Percentiles rank a stretch among this genome's conserved stretches.
These are phyloP conservation scores for Fusarium pilosicola DNA, from an alignment of 2,329 filamentous ascomycete species.

Conservation along the genomic window DNA sequence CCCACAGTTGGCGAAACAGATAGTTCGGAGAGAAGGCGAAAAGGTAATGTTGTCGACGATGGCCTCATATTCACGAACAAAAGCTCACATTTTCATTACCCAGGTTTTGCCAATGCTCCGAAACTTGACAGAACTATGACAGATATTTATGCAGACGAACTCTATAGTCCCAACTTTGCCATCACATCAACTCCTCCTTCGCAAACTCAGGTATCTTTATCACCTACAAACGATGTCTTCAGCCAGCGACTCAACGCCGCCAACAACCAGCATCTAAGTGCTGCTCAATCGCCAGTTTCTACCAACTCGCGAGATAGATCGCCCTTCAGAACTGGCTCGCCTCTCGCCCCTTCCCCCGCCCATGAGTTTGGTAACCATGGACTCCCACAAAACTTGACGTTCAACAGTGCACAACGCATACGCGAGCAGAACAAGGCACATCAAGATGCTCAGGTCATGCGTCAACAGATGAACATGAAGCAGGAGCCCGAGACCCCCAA, in stretches of 20 bases:
- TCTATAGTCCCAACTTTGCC: conserved; percentile 78
- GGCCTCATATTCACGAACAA: conserved; percentile 13
- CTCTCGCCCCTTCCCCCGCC: conserved; percentile 60
- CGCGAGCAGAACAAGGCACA: conserved; percentile 70
- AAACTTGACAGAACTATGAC: conserved; percentile 89
- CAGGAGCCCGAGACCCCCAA: conserved; percentile 67
- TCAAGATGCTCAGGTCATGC: conserved; percentile 62
- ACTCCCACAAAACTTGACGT: conserved; percentile 40
- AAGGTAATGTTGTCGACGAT: conserved; percentile 57
- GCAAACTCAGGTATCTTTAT: conserved; percentile 58
- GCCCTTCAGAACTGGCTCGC: conserved; percentile 80
- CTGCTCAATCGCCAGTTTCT: conserved; percentile 61
- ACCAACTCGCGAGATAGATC: conserved; percentile 73
- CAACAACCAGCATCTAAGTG: conserved; percentile 76
- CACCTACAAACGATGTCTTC: conserved; percentile 69
- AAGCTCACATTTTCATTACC: conserved; percentile 68
- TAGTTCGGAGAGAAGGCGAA: conserved; percentile 60
- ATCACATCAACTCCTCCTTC: conserved; percentile 66
- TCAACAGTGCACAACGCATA: conserved; percentile 67
- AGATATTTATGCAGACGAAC: conserved; percentile 84
- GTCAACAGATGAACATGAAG: conserved; percentile 53
- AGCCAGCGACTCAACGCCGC: conserved; percentile 81
- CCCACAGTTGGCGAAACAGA: conserved; percentile 63
- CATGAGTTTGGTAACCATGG: conserved; percentile 54
- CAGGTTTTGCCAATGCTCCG: conserved; percentile 66